Evolutionary conservation across 306 rosid genomes (phyloP), one percentile per base, ranked within the genome.

Genomic region (Crataegus laevigata): DNA sequence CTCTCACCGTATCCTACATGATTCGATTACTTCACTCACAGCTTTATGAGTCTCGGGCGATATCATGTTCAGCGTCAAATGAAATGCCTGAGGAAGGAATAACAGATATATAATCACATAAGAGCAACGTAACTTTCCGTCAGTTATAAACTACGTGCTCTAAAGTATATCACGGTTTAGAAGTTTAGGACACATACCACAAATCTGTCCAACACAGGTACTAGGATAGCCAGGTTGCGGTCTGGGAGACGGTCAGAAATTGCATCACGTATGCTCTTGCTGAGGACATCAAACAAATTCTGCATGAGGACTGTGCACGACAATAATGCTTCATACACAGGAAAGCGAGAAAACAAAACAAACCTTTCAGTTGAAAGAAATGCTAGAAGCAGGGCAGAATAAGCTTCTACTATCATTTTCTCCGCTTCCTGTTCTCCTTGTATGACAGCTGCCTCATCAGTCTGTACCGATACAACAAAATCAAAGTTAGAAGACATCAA

Each of bases 381-480:
- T 7, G 91, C 91, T 5, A 87, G 81, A 81, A 87, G 91, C 42
- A 87, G 66, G 15, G 91, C 91, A 3, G 89, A 52, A 72, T 83
- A 87, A 70, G 89, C 91, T 70, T 87, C 91, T 9, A 87, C 79
- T 28, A 87, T 87, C 91, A 83, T 87, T 65, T 87, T 87, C 82
- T 87, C 99, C 51, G 97, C 99, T 89, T 96, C 99, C 84, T 90
- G 88, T 75, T 89, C 99, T 64, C 96, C 93, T 87, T 92, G 90
- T 67, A 96, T 82, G 64, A 96, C 76, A 77, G 93, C 91, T 11
- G 84, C 96, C 83, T 90, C 97, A 42, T 89, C 98, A 52, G 80
- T 80, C 97, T 96, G 96, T 81, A 77, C 28, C 64, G 1, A 88
- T 63, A 61, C 63, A 81, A 77, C 76, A 80, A 62, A 72, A 40